Evolutionary conservation across 2,329 filamentous ascomycete genomes (phyloP), one percentile per base, ranked within the genome.

Genomic region (Diaporthe vexans): DNA sequence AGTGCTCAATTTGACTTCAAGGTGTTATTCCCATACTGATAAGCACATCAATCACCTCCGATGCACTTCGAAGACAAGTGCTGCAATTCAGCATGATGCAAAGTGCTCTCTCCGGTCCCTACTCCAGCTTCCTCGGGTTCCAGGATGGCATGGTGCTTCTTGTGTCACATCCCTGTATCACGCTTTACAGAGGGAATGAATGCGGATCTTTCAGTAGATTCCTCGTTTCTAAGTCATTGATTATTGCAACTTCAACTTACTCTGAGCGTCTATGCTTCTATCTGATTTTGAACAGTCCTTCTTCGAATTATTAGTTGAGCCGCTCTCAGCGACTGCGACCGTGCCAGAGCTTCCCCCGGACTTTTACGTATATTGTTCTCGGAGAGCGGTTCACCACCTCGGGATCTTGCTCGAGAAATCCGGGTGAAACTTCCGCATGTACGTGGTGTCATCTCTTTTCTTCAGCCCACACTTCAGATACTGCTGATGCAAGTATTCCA

Each of bases 361-460:
- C 29, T 33, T 33, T 5, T 7, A 33, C 29, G 29, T 33, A 33
- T 33, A 33, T 33, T 33, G 29, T 3, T 40, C 37, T 40, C 37
- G 13, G 21, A 10, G 21, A 37, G 4, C 13, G 11, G 4, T 24
- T n/a, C 51, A 83, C 82, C 82, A 84, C 24, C 79, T 80, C 0
- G 82, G 82, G 9, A 83, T 81, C 1, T 76, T 75, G 1, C 81
- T 76, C 0, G 82, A 84, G 40, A 84, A 83, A 0, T 80, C 80
- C 4, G 82, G 82, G 17, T 81, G 76, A 15, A 82, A 84, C 48
- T 76, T 82, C 61, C 74, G 81, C 81, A 84, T 83, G 9, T 84
- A 83, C 0, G 81, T 80, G 0, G 82, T 83, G n/a, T 84, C 82
- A 63, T 84, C 82, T 11, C 83, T 72, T 63, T 83, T 83, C n/a